Evolutionary conservation across 306 rosid species (phyloP).

Genomic region (Benincasa hispida): DNA sequence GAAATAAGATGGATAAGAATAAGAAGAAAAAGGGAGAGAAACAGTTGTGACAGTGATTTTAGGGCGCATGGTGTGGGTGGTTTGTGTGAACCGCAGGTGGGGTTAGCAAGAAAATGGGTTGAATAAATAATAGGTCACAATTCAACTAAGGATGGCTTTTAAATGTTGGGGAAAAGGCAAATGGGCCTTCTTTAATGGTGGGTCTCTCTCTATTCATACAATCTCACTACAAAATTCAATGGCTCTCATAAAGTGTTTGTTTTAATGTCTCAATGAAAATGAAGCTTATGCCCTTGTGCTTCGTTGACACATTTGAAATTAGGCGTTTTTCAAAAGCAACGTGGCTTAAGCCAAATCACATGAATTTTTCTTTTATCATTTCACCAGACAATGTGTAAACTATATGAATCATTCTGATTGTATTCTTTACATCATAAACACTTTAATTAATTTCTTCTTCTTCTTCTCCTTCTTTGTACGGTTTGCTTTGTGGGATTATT

Average conservation of each 20-base stretch:
- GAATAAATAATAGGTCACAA: neutral
- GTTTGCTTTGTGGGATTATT: too few species aligned
- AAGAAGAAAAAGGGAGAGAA: neutral
- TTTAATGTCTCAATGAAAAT: neutral
- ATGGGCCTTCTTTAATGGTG: neutral
- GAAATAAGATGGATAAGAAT: neutral
- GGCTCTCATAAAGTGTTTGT: neutral
- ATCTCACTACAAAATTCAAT: neutral
- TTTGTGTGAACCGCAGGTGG: neutral
- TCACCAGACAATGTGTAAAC: neutral
- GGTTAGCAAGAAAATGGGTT: neutral
- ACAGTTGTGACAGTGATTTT: neutral
- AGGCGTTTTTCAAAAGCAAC: neutral
- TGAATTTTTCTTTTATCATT: neutral
- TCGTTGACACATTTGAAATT: neutral
- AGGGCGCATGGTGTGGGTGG: neutral
- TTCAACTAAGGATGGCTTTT: neutral
- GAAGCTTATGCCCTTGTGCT: neutral
- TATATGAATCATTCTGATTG: neutral
- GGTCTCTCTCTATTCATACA: neutral
- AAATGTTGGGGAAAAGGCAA: neutral
- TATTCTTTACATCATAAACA: too few species aligned
- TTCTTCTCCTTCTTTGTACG: neutral
- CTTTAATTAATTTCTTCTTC: too few species aligned
- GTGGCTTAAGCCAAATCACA: neutral